A percentile compares a stretch with the other conserved stretches of the same genome.
Evolutionary conservation across 1,284 basidiomycete species (phyloP).

Genomic region (Tremellales sp.): DNA sequence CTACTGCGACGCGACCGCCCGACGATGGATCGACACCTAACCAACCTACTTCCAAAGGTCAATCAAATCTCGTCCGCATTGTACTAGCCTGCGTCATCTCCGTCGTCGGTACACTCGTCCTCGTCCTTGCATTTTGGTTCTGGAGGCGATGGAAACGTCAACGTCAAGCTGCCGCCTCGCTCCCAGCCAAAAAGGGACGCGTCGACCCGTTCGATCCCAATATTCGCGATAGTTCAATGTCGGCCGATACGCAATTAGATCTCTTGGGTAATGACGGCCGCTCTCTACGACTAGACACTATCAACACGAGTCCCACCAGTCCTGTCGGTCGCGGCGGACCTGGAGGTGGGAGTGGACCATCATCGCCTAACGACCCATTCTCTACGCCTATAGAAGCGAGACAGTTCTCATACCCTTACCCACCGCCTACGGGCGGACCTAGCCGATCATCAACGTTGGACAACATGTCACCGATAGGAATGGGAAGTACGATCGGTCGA

Average conservation of each 20-base stretch:
- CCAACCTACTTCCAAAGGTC: neutral
- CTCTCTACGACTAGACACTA: neutral
- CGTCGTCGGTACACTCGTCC: slow-evolving; percentile 32
- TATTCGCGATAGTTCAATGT: neutral
- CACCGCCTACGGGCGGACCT: no score
- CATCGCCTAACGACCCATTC: slow-evolving; percentile 9
- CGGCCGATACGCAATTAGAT: slow-evolving; percentile 13
- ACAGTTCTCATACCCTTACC: neutral
- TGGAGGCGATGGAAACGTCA: slow-evolving; percentile 31
- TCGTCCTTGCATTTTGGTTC: slow-evolving; percentile 48
- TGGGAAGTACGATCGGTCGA: slow-evolving; percentile 6
- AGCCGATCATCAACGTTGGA: neutral
- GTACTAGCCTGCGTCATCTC: slow-evolving; percentile 60
- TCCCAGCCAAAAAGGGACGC: slow-evolving; percentile 2
- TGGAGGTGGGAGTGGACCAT: slow-evolving; percentile 2
- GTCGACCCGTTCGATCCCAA: slow-evolving; percentile 3
- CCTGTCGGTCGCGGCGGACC: neutral
- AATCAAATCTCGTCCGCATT: slow-evolving; percentile 10
- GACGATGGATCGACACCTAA: neutral
- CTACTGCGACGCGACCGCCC: neutral
- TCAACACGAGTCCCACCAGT: neutral
- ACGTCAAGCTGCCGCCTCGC: slow-evolving; percentile 10
- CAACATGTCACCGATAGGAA: neutral
- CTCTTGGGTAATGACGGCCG: slow-evolving; percentile 6
- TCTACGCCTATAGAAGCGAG: neutral